Base-by-base conservation (phyloP, 148 eudicot genomes). In the Hydrangea macrophylla region DNA sequence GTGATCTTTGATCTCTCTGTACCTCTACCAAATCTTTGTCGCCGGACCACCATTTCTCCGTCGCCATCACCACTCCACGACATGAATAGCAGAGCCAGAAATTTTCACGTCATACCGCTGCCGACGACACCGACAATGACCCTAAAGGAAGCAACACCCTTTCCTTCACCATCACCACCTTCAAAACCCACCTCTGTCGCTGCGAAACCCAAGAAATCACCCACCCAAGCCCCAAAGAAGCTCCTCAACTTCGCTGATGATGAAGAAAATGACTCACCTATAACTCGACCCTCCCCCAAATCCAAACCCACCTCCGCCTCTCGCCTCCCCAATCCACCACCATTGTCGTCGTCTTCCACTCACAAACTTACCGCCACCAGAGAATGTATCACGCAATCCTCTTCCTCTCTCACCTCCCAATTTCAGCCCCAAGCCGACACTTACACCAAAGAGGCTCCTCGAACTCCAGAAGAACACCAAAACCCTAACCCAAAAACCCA, bases 391-490 rank as follows among this genome's bases (percentile, higher is more conserved):
- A 65, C 78, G 1, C 65, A 82, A 23, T 53, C 67, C 10, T 45
- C 67, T 0, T 53, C 78, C 3, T 70, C 83, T 11, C 42, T 85
- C 44, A 73, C 73, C 24, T 87, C 96, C 33, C 86, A 88, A 55
- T 87, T 88, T n/a, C 92, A 83, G 28, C 97, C 96, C 27, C 86
- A 82, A 68, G 88, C 92, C 8, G 98, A 97, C 9, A 70, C 75
- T 13, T 94, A 94, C 73, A 88, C 98, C 9, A 82, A 84, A 64
- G 98, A 94, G 75, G 96, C 91, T 90, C 4, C 83, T 76, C 17
- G 97, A 94, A 70, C 89, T 90, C 33, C 98, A 89, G 57, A 88
- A 91, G 68, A 94, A 87, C 65, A 85, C 97, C 39, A 88, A 71
- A 72, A 83, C 92, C 70, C 80, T 94, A 31, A 83, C 79, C 15